Conservation (phyloP, 1,284 basidiomycete species). For the Golubevia pallescens region DNA sequence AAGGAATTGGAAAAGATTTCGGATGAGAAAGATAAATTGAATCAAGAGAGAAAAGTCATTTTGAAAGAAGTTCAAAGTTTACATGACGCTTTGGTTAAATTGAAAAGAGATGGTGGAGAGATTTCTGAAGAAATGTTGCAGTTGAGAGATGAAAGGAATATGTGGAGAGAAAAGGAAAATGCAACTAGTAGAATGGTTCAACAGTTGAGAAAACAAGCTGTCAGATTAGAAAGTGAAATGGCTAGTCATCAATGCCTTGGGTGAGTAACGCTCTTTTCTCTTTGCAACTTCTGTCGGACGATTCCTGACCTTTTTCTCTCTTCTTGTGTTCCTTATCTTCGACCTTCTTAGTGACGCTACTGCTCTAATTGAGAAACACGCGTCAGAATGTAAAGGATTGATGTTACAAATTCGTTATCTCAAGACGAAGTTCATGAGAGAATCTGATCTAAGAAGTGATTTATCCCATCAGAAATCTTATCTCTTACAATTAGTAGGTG, state of each 20-base stretch:
- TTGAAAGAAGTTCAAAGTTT: constrained; percentile 35
- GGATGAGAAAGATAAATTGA: constrained; percentile 31
- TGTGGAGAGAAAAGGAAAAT: constrained; percentile 5
- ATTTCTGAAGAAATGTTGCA: constrained; percentile 35
- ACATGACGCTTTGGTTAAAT: constrained; percentile 26
- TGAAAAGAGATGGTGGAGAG: constrained; percentile 28
- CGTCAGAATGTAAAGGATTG: constrained; percentile 83
- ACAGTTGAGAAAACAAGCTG: constrained; percentile 10
- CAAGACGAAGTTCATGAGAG: constrained; percentile 86
- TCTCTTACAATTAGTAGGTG: constrained; percentile 6
- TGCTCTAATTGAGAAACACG: constrained; percentile 70
- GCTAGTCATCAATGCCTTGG: constrained; percentile 11
- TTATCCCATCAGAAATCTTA: constrained; percentile 79
- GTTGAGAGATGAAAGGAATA: constrained; percentile 22
- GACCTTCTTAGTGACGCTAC: background rate
- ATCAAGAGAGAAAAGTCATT: constrained; percentile 28
- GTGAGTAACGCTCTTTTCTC: background rate
- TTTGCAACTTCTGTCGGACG: background rate
- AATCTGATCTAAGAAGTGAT: constrained; percentile 79
- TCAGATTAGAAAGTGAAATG: constrained; percentile 16
- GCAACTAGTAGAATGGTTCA: constrained; percentile 4
- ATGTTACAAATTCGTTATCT: constrained; percentile 88
- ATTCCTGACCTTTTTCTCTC: background rate
- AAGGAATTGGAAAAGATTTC: constrained; percentile 19
- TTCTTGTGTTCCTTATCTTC: background rate